Base-by-base conservation (phyloP, 2,329 filamentous ascomycete genomes). In the Neospermospora avenae region DNA sequence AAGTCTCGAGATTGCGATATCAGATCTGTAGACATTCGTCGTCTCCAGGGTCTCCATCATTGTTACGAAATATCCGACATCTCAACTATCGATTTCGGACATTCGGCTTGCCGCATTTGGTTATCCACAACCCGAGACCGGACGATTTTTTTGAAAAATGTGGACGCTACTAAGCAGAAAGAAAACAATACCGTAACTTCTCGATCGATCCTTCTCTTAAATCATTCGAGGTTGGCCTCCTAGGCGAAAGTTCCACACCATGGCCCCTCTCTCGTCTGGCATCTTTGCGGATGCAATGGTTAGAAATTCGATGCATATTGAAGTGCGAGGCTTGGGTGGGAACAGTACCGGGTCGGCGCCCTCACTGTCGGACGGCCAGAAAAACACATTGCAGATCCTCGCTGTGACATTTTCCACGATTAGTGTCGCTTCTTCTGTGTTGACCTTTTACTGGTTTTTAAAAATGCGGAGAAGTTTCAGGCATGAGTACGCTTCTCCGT, bases 391-490 rank as follows among this genome's bases (percentile, higher is more conserved):
- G 49, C 73, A 72, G 65, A 67, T 61, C 58, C 57, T 73, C 59
- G 69, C 72, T 10, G 67, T 79, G 54, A 71, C 74, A 41, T 75
- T 74, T 59, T 67, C 80, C 8, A 74, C 80, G 0, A 67, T 85
- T 64, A 90, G 87, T 67, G 75, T 90, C 34, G 56, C 80, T 3
- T 78, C 83, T 11, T 81, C 81, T 0, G 67, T 84, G 6, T 70
- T 83, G 31, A 80, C 85, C 2, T 80, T 88, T 42, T 89, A 87
- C 74, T 91, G 87, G 85, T 91, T 93, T 70, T 77, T 84, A 59
- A 81, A 84, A 63, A 92, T 92, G 87, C 81, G 84, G 65, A 82
- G 88, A 69, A 85, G 81, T 64, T 93, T 92, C 72, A 83, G 89
- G 48, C 88, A 92, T 71, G 84, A 87, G 85, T 87, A 76, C 75